Conservation (phyloP, 1,284 basidiomycete species). For the Sphaerobolus stellatus region DNA sequence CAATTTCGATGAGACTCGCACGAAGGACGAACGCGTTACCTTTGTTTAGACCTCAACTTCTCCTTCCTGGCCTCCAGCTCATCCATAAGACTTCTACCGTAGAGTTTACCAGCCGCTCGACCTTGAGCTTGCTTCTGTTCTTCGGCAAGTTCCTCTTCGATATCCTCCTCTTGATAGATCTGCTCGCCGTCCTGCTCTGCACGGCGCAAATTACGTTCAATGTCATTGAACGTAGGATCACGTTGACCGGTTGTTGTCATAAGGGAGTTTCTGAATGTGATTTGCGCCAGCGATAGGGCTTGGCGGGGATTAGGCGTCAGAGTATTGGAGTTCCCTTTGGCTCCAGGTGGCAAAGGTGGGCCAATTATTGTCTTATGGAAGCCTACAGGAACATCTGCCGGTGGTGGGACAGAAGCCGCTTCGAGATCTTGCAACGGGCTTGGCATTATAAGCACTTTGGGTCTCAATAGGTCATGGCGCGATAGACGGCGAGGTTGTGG, state of each 20-base stretch:
- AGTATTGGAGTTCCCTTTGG: conserved; percentile 63
- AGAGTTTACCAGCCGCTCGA: conserved; percentile 73
- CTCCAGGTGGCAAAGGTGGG: conserved; percentile 66
- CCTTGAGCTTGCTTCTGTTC: conserved; percentile 32
- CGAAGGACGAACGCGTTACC: conserved; percentile 42
- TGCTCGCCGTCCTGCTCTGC: conserved; percentile 74
- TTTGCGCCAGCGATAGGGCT: conserved; percentile 69
- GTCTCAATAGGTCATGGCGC: conserved; percentile 70
- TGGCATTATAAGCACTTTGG: conserved; percentile 83
- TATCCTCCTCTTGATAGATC: conserved; percentile 39
- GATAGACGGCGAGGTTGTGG: conserved; percentile 31
- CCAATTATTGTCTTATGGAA: conserved; percentile 65
- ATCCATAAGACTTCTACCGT: conserved; percentile 78
- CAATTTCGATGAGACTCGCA: conserved; percentile 1
- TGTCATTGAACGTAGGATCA: conserved; percentile 60
- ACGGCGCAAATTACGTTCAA: conserved; percentile 56
- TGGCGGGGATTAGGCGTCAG: conserved; percentile 77
- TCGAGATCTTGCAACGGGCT: conserved; percentile 65
- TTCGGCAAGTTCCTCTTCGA: conserved; percentile 35
- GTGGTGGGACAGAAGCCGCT: conserved; percentile 13
- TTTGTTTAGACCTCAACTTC: conserved; percentile 70
- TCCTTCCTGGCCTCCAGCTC: conserved; percentile 73
- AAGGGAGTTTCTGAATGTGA: conserved; percentile 76
- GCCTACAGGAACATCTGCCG: conserved; percentile 44
- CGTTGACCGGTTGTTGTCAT: conserved; percentile 63